Conservation (phyloP, 495 filamentous ascomycete genomes). For the Hypoxylon intermedium region DNA sequence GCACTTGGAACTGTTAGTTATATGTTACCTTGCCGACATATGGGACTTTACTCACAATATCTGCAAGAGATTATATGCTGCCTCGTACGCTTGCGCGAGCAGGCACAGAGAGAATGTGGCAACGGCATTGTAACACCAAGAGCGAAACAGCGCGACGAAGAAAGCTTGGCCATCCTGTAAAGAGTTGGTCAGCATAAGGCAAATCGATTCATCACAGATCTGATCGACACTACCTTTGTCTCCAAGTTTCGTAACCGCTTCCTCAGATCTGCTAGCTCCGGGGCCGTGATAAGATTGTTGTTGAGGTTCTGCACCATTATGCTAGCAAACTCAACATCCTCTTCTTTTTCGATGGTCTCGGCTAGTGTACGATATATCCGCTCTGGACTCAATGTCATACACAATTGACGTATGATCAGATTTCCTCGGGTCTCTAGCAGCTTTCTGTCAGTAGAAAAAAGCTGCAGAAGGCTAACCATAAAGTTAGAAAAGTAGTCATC, state of each 20-base stretch:
- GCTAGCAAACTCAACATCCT: constrained; percentile 97
- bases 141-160: constrained; percentile 91
- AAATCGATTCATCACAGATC: not conserved
- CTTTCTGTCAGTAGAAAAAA: constrained; percentile 92
- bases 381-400: constrained; percentile 88
- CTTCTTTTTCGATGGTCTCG: constrained; percentile 96
- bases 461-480: constrained; percentile 94
- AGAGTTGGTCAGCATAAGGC: constrained; percentile 20
- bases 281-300: constrained; percentile 98
- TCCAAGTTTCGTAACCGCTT: constrained; percentile 91
- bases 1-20: constrained; percentile 64
- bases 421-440: constrained; percentile 93
- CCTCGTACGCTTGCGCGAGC: constrained; percentile 97
- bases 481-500: constrained; percentile 97
- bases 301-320: constrained; percentile 99
- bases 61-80: constrained; percentile 94
- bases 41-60: constrained; percentile 76
- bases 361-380: constrained; percentile 95
- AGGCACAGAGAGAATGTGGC: constrained; percentile 96
- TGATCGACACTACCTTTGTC: constrained; percentile 65
- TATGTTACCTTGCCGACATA: not conserved
- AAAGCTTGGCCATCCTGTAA: constrained; percentile 87
- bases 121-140: constrained; percentile 99
- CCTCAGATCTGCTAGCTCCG: constrained; percentile 87
- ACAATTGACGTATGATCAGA: constrained; percentile 94